Evolutionary conservation across 1,139 yeast genomes (phyloP), one percentile per base, ranked within the genome.

Genomic region (Geotrichum fermentans): DNA sequence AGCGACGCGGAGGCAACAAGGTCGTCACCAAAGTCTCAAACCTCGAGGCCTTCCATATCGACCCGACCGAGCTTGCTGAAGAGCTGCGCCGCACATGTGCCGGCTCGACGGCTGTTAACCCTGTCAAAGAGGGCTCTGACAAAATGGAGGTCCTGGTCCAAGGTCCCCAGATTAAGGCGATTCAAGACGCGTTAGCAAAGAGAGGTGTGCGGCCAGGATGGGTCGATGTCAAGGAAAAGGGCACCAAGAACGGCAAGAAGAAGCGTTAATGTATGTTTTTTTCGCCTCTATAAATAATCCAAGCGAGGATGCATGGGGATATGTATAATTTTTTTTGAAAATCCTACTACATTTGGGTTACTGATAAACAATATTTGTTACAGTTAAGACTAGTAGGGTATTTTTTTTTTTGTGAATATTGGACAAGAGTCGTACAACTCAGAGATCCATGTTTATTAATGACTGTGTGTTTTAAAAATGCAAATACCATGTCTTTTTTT

Each of bases 1-100:
- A 87, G 64, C 76, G 80, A 57, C 84, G 87, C 57, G 82, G 86
- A 51, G 96, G 97, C 0, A 74, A 95, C 52, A 90, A 89, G 62
- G 74, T 83, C 5, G 78, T 88, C 17, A 90, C 97, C 0, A 73
- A 81, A 43, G 77, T 90, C 0, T 71, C 77, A 22, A 83, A 86
- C 53, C 74, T 85, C 56, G 96, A 87, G 56, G 70, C 72, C 4
- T 92, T 80, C 65, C 73, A 75, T 49, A 75, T 90, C 29, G 82
- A 80, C 52, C 78, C 89, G 0, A 80, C 77, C 34, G 71, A 73
- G 7, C 67, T 92, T 20, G 82, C 95, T 2, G 80, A 79, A 39
- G 85, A 81, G 47, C 67, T 92, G 53, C 78, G 85, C 55, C 79
- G 80, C 28, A 80, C 81, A 55, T 92, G 97, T 65, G 92, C 96